Evolutionary conservation across 768 basidiomycete species (phyloP), one percentile per base, ranked within the genome.

Genomic region (Russula brevipes): DNA sequence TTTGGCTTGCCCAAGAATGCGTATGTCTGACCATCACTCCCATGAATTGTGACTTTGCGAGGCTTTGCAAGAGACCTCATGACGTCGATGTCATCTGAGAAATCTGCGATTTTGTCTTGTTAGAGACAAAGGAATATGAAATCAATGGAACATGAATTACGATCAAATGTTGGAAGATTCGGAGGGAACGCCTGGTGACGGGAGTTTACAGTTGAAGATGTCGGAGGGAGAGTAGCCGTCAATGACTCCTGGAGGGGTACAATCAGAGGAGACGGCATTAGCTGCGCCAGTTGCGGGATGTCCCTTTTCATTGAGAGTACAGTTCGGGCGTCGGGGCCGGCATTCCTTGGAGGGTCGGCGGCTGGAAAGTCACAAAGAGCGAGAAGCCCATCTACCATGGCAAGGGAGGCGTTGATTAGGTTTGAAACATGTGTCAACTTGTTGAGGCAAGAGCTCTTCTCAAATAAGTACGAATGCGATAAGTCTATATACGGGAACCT

Each of bases 1-100:
- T 94, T 93, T 8, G 96, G 96, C 73, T 99, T 99, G 57, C 91
- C 92, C 7, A 99, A 80, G 78, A 98, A 98, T 75, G 85, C 87
- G 76, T 98, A 98, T 11, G 76, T 77, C 61, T 86, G 83, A 1
- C 94, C 94, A 70, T 98, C 85, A 66, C 84, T 87, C 0, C 92
- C 95, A 35, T 76, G 77, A 53, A 98, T 88, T 1, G 86, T 87
- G 63, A 99, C 84, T 75, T 96, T 97, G 68, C 93, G 86, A 5
- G 97, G 97, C 70, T 85, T 89, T 35, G 92, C 91, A 31, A 98
- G 76, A 5, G 97, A 97, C 19, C 78, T 81, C 95, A 99, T 98
- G 70, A 99, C 76, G 38, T 89, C 87, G 65, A 98, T 82, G 30
- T 91, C 89, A 62, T 98, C 92, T 46, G 75, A 72, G 69, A 97